A percentile compares a stretch with the other conserved stretches of the same genome.
Evolutionary conservation across 2,329 filamentous ascomycete genomes (phyloP).

Genomic region (Fusarium odoratissimum): DNA sequence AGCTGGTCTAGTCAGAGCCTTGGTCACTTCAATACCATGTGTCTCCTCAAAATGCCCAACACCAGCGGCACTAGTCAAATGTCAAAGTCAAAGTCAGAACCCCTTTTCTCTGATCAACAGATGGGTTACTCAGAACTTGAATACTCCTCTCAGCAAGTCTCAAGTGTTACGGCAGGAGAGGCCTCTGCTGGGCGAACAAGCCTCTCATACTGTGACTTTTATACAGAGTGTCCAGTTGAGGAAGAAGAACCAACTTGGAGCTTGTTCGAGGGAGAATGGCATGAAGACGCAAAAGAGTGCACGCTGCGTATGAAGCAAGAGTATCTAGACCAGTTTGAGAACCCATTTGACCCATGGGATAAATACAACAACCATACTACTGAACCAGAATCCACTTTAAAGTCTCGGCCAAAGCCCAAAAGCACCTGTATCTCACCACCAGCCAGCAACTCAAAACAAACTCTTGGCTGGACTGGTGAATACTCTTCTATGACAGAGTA

Average conservation of each 20-base stretch:
- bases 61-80: not conserved
- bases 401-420: not conserved
- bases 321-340: not conserved
- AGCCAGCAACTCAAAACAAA: not conserved
- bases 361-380: not conserved
- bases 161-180: not conserved
- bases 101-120: not conserved
- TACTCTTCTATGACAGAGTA: not conserved
- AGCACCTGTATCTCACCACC: not conserved
- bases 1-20: not conserved
- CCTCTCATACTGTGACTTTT: not conserved
- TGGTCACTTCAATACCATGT: not conserved
- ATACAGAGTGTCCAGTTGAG: not conserved
- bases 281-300: not conserved
- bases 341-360: not conserved
- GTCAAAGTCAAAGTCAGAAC: not conserved
- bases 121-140: not conserved
- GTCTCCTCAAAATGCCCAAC: not conserved
- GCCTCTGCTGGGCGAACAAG: not conserved
- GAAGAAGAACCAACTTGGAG: not conserved
- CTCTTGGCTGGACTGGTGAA: not conserved
- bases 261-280: not conserved
- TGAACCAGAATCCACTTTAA: not conserved
- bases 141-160: not conserved
- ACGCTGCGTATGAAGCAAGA: not conserved